Evolutionary conservation across 495 filamentous ascomycete genomes (phyloP).

Genomic region (Geopyxis carbonaria): DNA sequence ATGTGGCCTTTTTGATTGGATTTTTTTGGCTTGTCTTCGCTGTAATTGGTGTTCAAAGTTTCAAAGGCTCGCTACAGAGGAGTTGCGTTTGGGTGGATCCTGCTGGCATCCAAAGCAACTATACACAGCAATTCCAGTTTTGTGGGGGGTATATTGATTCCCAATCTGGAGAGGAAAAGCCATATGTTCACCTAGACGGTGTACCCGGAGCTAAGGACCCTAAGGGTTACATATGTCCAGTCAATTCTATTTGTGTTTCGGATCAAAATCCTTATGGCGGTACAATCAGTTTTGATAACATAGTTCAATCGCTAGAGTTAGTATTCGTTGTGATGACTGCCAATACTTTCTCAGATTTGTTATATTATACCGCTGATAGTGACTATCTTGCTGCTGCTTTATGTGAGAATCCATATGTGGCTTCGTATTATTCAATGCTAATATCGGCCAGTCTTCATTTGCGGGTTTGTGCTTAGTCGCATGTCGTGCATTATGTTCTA

Average conservation of each 20-base stretch:
- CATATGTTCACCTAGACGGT: conserved; percentile 47
- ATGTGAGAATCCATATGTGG: conserved; percentile 26
- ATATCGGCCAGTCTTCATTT: conserved; percentile 20
- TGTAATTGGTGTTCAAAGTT: conserved; percentile 89
- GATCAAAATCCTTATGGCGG: conserved; percentile 63
- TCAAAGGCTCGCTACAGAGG: conserved; percentile 82
- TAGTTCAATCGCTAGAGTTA: conserved; percentile 71
- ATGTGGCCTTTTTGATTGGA: conserved; percentile 86
- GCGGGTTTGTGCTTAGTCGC: conserved; percentile 17
- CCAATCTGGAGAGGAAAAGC: conserved; percentile 35
- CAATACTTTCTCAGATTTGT: conserved; percentile 86
- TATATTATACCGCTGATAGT: conserved; percentile 81
- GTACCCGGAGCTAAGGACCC: conserved; percentile 30
- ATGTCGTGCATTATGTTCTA: no score
- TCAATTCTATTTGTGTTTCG: conserved; percentile 64
- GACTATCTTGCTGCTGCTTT: conserved; percentile 75
- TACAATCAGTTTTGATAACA: conserved; percentile 91
- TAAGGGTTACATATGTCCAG: conserved; percentile 87
- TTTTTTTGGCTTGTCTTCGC: conserved; percentile 99
- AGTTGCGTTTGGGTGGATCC: conserved; percentile 63
- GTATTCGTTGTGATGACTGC: conserved; percentile 99
- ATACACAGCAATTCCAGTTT: conserved; percentile 47
- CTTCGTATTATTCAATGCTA: conserved; percentile 1
- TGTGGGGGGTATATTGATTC: conserved; percentile 69
- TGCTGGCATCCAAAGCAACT: conserved; percentile 26